Conservation (phyloP, 768 basidiomycete species). For the Podaxis sp. region DNA sequence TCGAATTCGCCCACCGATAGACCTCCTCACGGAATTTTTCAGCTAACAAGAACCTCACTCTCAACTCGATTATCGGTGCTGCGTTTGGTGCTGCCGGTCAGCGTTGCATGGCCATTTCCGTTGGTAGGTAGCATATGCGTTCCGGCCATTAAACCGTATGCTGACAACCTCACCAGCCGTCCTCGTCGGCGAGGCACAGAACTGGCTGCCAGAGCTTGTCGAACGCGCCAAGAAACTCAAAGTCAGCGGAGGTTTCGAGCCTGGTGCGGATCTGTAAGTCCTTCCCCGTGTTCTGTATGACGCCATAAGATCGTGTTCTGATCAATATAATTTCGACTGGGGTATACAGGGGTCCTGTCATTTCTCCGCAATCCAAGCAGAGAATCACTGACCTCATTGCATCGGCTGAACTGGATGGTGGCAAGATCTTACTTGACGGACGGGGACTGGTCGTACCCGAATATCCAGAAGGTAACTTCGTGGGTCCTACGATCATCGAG, state of each 20-base stretch:
- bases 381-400: constrained; percentile 73
- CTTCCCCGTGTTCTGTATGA: not conserved
- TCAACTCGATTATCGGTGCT: constrained; percentile 91
- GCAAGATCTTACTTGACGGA: constrained; percentile 84
- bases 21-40: not conserved
- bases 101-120: constrained; percentile 95
- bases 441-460: constrained; percentile 60
- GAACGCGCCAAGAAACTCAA: constrained; percentile 76
- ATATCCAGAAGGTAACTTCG: constrained; percentile 89
- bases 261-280: constrained; percentile 71
- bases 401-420: constrained; percentile 76
- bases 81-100: constrained; percentile 98
- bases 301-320: not conserved
- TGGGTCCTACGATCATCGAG: constrained; percentile 89
- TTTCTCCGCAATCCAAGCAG: constrained; percentile 77
- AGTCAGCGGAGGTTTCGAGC: constrained; percentile 89
- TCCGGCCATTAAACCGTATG: constrained; percentile 1
- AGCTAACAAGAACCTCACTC: constrained; percentile 89
- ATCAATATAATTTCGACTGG: constrained; percentile 3
- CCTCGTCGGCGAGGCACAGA: constrained; percentile 72
- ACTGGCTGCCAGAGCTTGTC: constrained; percentile 85
- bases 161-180: constrained; percentile 40
- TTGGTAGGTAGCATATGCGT: constrained; percentile 46
- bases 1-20: not conserved
- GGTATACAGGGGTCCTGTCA: constrained; percentile 60